Conservation (phyloP, 2,329 filamentous ascomycete species). For the Colletotrichum tropicale region DNA sequence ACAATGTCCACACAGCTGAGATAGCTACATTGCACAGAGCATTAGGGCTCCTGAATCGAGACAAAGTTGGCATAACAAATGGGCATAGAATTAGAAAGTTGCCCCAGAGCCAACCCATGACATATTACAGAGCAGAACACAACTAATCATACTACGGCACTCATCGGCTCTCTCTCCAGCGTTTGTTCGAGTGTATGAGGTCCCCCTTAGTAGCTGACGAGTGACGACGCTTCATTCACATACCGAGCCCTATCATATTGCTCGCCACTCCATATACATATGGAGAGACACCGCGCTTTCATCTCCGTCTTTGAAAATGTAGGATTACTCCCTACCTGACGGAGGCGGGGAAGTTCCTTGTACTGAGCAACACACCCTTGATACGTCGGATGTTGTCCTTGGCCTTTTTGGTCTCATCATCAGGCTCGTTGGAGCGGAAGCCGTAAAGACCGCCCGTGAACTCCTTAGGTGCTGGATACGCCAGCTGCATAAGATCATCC, state of each 20-base stretch:
- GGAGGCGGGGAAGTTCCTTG: constrained; percentile 71
- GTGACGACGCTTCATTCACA: not conserved
- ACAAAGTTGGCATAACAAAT: not conserved
- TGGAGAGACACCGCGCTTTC: not conserved
- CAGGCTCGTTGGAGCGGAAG: constrained; percentile 52
- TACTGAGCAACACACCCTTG: constrained; percentile 78
- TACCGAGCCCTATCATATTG: not conserved
- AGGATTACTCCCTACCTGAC: constrained; percentile 27
- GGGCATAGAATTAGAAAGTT: not conserved
- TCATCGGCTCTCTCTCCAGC: not conserved
- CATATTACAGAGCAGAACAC: not conserved
- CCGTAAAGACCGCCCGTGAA: constrained; percentile 45
- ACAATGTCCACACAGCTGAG: not conserved
- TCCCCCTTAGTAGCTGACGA: not conserved
- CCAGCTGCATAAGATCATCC: constrained; percentile 69
- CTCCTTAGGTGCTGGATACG: constrained; percentile 48
- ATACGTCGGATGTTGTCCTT: constrained; percentile 79
- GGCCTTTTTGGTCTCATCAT: constrained; percentile 75
- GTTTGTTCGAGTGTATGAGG: not conserved
- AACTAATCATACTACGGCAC: not conserved
- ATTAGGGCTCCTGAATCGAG: not conserved
- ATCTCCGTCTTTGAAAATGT: not conserved
- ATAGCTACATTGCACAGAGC: not conserved
- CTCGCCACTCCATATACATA: not conserved
- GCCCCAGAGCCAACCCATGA: not conserved